Evolutionary conservation across 768 basidiomycete genomes (phyloP).

Genomic region (Phallus indusiatus): DNA sequence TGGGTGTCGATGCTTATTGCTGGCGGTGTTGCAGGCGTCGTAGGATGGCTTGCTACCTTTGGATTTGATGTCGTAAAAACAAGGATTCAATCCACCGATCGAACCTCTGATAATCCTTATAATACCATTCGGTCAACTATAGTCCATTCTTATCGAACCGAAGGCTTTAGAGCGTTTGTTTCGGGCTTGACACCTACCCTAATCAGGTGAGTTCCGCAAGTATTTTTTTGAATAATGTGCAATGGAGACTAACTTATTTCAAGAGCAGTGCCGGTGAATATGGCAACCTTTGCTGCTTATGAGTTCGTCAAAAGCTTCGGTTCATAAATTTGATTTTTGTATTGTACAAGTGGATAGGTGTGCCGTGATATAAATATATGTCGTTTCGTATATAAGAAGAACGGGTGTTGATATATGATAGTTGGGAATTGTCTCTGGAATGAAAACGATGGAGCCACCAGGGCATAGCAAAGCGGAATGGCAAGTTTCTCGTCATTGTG

Average conservation of each 20-base stretch:
- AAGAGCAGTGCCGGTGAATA: slow-evolving; percentile 80
- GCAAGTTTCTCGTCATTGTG: not conserved
- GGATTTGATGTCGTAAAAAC: slow-evolving; percentile 89
- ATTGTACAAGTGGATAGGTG: no score
- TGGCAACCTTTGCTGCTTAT: slow-evolving; percentile 71
- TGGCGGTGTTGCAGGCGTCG: slow-evolving; percentile 67
- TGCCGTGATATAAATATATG: no score
- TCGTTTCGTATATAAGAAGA: no score
- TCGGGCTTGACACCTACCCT: slow-evolving; percentile 73
- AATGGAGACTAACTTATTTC: not conserved
- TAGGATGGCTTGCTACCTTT: slow-evolving; percentile 76
- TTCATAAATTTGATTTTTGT: not conserved
- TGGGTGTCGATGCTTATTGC: slow-evolving; percentile 60
- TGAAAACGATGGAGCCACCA: no score
- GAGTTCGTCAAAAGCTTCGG: slow-evolving; percentile 38
- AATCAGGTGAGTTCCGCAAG: slow-evolving; percentile 45
- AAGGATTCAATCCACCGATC: slow-evolving; percentile 54
- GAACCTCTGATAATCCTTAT: slow-evolving; percentile 38
- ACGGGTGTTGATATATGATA: no score
- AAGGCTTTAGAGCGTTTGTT: slow-evolving; percentile 65
- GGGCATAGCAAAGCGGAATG: no score
- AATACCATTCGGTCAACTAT: slow-evolving; percentile 50
- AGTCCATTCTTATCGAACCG: slow-evolving; percentile 46
- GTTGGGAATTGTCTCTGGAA: no score
- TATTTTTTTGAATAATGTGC: not conserved